Percentiles rank a stretch among this genome's conserved stretches.
phyloP scores from a whole-genome alignment of 2,329 filamentous ascomycete genomes.

The Penicillium sp. region DNA sequence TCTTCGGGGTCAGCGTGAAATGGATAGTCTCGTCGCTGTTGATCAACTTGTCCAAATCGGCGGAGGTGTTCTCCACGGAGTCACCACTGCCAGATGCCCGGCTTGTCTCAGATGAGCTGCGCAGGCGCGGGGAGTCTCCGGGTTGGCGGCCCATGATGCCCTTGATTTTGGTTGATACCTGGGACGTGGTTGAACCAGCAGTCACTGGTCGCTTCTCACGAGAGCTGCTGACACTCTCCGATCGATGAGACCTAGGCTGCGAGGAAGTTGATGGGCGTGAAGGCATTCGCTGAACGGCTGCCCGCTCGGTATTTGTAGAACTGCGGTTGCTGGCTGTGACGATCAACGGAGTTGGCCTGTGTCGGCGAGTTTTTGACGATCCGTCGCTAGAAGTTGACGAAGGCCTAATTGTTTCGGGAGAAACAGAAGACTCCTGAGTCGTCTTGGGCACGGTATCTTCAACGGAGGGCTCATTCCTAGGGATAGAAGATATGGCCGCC shows the following conservation, averaged over 20 bases:
- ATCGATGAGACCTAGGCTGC: slow-evolving; percentile 32
- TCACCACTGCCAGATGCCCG: slow-evolving; percentile 28
- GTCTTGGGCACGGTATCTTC: slow-evolving; percentile 2
- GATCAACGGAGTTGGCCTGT: slow-evolving; percentile 24
- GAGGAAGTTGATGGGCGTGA: slow-evolving; percentile 31
- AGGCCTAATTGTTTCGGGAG: slow-evolving; percentile 17
- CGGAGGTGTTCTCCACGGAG: slow-evolving; percentile 46
- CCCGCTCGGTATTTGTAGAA: slow-evolving; percentile 31
- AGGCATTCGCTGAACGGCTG: slow-evolving; percentile 39
- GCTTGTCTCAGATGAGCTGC: slow-evolving; percentile 37
- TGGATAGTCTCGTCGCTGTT: slow-evolving; percentile 77
- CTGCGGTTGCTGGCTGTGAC: slow-evolving; percentile 22
- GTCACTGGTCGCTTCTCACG: slow-evolving; percentile 39
- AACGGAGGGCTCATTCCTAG: neutral
- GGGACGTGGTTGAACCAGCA: slow-evolving; percentile 38
- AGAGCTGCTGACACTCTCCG: slow-evolving; percentile 37
- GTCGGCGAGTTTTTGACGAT: slow-evolving; percentile 28
- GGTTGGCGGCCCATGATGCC: slow-evolving; percentile 36
- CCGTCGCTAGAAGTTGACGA: slow-evolving; percentile 27
- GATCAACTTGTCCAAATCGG: slow-evolving; percentile 72
- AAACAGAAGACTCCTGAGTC: neutral
- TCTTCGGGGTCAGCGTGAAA: slow-evolving; percentile 74
- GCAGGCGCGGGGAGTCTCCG: slow-evolving; percentile 27
- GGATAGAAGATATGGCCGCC: slow-evolving; percentile 11
- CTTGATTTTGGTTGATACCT: slow-evolving; percentile 41